These are phyloP conservation scores for Paecilomyces fulvus DNA, from an alignment of 2,329 filamentous ascomycete species.

Conservation along the genomic window DNA sequence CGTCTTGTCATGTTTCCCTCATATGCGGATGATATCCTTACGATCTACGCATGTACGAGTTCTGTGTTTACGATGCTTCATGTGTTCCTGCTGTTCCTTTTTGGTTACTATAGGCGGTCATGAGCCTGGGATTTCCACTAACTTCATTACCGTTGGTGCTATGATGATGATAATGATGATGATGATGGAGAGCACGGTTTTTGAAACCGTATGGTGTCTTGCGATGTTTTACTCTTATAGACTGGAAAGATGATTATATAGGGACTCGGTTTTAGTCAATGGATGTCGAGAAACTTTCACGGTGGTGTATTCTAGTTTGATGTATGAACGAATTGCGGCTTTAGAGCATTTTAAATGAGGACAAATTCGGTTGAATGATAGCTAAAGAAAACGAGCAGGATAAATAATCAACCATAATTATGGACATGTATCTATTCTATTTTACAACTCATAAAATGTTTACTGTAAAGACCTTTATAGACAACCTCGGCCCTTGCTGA, in stretches of 20 bases:
- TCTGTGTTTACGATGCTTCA: slow-evolving; percentile 3
- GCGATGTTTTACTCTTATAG: not conserved
- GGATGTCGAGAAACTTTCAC: not conserved
- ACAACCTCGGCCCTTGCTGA: not conserved
- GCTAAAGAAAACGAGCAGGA: no score
- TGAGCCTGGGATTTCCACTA: not conserved
- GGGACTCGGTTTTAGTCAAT: not conserved
- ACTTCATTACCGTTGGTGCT: not conserved
- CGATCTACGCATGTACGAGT: not conserved
- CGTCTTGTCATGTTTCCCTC: slow-evolving; percentile 2
- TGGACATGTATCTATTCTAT: not conserved
- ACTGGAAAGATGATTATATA: not conserved
- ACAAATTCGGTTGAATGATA: no score
- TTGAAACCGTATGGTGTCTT: not conserved
- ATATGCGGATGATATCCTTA: slow-evolving; percentile 7
- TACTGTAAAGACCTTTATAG: not conserved
- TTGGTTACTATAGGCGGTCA: not conserved
- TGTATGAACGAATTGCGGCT: not conserved
- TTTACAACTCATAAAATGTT: not conserved
- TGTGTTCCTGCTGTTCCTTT: not conserved
- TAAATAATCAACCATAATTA: no score
- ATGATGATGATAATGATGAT: not conserved
- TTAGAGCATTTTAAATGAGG: not conserved
- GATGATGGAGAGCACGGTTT: not conserved
- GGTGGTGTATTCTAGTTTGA: not conserved